Conservation (phyloP, 2,329 filamentous ascomycete species). For the Alternaria postmessia region DNA sequence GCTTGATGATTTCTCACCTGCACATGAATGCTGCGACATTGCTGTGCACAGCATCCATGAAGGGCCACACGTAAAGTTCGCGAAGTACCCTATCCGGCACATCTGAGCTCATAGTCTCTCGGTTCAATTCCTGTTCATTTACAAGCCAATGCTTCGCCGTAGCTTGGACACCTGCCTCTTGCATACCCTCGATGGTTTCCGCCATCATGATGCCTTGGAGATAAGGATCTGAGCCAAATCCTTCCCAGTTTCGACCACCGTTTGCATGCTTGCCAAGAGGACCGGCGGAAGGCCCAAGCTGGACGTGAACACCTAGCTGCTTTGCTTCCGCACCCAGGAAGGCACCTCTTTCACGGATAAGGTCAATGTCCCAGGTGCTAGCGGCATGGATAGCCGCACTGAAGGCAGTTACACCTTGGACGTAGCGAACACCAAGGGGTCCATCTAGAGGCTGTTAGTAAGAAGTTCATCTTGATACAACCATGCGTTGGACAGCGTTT, state of each 20-base stretch:
- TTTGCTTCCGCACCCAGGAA: slow-evolving; percentile 53
- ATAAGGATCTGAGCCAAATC: slow-evolving; percentile 60
- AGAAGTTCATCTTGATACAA: background rate
- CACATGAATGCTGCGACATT: slow-evolving; percentile 66
- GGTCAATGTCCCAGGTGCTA: slow-evolving; percentile 49
- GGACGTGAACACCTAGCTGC: slow-evolving; percentile 53
- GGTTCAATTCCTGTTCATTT: slow-evolving; percentile 72
- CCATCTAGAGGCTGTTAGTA: slow-evolving; percentile 41
- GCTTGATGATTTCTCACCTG: slow-evolving; percentile 18
- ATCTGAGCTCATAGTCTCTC: slow-evolving; percentile 60
- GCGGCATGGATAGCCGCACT: slow-evolving; percentile 51
- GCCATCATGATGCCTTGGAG: slow-evolving; percentile 55
- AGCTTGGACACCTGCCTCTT: slow-evolving; percentile 55
- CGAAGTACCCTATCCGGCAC: slow-evolving; percentile 78
- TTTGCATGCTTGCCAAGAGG: slow-evolving; percentile 49
- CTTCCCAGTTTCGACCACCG: slow-evolving; percentile 59
- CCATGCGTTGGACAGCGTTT: background rate
- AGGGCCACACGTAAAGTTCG: slow-evolving; percentile 81
- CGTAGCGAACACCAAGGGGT: slow-evolving; percentile 51
- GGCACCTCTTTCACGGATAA: slow-evolving; percentile 46
- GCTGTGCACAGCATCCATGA: slow-evolving; percentile 74
- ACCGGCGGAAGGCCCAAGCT: slow-evolving; percentile 55
- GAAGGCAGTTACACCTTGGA: slow-evolving; percentile 50
- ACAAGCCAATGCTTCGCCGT: slow-evolving; percentile 61
- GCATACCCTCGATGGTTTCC: slow-evolving; percentile 56